Evolutionary conservation across 495 filamentous ascomycete species (phyloP).

Genomic region (Terfezia boudieri): DNA sequence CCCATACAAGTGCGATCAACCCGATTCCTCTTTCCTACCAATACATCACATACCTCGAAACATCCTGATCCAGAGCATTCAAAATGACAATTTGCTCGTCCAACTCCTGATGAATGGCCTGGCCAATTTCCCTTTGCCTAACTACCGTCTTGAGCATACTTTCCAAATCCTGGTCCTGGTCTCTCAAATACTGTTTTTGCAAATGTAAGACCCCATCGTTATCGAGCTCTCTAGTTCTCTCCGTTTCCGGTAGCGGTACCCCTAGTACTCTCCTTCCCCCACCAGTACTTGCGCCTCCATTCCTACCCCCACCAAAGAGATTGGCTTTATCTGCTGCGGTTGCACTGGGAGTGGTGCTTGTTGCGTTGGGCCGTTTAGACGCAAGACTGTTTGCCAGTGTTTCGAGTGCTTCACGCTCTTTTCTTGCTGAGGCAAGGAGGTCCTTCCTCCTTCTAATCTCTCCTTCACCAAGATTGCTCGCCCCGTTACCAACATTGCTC

Average conservation of each 20-base stretch:
- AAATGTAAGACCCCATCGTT: constrained; percentile 74
- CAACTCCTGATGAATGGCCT: constrained; percentile 67
- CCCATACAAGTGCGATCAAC: constrained; percentile 11
- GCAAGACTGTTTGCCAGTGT: constrained; percentile 53
- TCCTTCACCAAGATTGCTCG: constrained; percentile 47
- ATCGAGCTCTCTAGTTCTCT: constrained; percentile 67
- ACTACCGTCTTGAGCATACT: constrained; percentile 53
- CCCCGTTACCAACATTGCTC: constrained; percentile 17
- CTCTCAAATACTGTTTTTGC: constrained; percentile 58
- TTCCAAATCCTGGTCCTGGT: constrained; percentile 67
- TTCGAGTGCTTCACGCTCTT: constrained; percentile 74
- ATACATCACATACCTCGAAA: constrained; percentile 26
- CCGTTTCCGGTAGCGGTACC: constrained; percentile 55
- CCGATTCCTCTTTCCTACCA: background rate
- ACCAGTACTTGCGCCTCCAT: constrained; percentile 1
- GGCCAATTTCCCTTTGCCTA: constrained; percentile 66
- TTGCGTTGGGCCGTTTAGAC: constrained; percentile 21
- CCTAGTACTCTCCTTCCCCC: constrained; percentile 51
- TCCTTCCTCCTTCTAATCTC: constrained; percentile 66
- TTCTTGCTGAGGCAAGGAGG: constrained; percentile 49
- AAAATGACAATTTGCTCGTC: constrained; percentile 67
- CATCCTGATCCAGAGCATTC: constrained; percentile 50
- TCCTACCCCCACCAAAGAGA: constrained; percentile 21
- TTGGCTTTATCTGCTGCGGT: constrained; percentile 36
- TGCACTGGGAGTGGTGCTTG: constrained; percentile 16